These are phyloP conservation scores for Theobroma grandiflorum DNA, from an alignment of 441 rosid genomes.

Conservation along the genomic window DNA sequence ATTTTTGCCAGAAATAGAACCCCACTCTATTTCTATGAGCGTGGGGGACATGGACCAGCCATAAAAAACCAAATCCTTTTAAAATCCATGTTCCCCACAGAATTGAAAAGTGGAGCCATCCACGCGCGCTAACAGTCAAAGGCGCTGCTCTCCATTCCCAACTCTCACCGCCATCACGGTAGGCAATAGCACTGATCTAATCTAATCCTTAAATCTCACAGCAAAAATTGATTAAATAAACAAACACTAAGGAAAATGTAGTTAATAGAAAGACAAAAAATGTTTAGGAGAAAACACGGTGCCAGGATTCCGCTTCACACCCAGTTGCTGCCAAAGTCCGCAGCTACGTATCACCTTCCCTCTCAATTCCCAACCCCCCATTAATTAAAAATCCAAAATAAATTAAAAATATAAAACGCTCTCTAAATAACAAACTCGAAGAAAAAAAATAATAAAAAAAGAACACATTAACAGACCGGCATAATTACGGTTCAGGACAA, in stretches of 20 bases:
- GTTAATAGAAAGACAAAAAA: background rate
- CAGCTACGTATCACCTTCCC: background rate
- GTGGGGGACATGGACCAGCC: no score
- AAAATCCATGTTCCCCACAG: no score
- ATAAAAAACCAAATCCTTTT: no score
- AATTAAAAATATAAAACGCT: conserved; percentile 11
- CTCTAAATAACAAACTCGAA: conserved; percentile 15
- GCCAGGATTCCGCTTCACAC: conserved; percentile 10
- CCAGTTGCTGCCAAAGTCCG: conserved; percentile 4
- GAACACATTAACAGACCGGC: conserved; percentile 31
- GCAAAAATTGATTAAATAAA: background rate
- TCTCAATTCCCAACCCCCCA: background rate
- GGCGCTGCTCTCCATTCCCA: background rate
- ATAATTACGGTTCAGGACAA: conserved; percentile 55
- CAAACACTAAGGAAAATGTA: conserved; percentile 3
- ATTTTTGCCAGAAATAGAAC: no score
- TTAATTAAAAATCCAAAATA: conserved; percentile 19
- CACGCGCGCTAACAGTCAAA: conserved; percentile 18
- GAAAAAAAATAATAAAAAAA: background rate
- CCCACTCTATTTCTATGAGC: no score
- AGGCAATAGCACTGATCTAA: background rate
- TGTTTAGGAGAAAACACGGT: background rate
- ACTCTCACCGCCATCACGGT: background rate
- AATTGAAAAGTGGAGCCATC: background rate
- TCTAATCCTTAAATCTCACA: background rate